Conservation (phyloP, 176 grass and related monocot species). For the Aegilops longissima region DNA sequence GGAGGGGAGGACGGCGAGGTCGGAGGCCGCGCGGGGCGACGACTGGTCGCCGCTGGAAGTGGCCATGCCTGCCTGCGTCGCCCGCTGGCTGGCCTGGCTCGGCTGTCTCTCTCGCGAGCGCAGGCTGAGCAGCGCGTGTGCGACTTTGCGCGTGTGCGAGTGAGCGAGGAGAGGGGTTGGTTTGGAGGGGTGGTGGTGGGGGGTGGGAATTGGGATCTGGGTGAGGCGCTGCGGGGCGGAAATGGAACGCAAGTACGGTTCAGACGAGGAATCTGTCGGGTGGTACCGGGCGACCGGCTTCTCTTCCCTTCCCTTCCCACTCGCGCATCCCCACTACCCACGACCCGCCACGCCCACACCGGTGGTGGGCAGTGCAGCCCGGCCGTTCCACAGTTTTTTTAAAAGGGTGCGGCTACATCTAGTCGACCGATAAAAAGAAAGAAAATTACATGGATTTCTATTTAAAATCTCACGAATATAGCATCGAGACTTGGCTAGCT, state of each 20-base stretch:
- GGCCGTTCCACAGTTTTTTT: not conserved
- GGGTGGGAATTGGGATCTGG: constrained; percentile 36
- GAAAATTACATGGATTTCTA: too few relatives aligned
- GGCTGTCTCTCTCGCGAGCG: constrained; percentile 18
- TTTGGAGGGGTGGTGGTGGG: not conserved
- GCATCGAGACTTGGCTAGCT: too few relatives aligned
- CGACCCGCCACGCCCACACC: not conserved
- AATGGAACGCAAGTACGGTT: constrained; percentile 51
- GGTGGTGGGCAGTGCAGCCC: not conserved
- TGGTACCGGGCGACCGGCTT: constrained; percentile 15
- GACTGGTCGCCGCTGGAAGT: constrained; percentile 33
- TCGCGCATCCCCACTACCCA: not conserved
- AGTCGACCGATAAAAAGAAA: too few relatives aligned
- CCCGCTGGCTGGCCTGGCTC: not conserved
- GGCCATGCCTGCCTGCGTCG: constrained; percentile 37
- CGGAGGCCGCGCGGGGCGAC: constrained; percentile 7
- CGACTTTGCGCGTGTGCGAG: not conserved
- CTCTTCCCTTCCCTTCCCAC: not conserved
- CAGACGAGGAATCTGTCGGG: constrained; percentile 55
- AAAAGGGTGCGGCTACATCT: too few relatives aligned
- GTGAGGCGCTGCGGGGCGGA: not conserved
- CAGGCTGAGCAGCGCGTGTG: not conserved
- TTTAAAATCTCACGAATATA: too few relatives aligned
- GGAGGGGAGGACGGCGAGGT: constrained; percentile 41
- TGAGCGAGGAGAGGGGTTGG: not conserved